Conservation (phyloP, 768 basidiomycete genomes). For the Tricholoma flavovirens region DNA sequence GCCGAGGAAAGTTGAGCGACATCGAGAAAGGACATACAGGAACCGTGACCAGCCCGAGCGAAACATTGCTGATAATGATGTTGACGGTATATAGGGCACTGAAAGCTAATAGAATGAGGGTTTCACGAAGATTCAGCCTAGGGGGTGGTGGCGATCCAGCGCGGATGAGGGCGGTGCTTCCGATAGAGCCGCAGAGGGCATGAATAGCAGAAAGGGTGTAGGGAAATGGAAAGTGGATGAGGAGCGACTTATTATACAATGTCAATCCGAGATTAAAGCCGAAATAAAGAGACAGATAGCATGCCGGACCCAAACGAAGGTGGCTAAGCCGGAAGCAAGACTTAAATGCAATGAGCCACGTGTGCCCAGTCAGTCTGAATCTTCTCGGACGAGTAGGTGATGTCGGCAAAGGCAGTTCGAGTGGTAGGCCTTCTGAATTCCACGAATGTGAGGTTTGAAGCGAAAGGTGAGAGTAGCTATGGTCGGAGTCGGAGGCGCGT, state of each 20-base stretch:
- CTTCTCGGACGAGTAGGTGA: slow-evolving; percentile 9
- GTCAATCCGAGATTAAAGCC: slow-evolving; percentile 87
- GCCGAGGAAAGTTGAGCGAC: neutral
- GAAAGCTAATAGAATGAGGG: slow-evolving; percentile 67
- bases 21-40: slow-evolving; percentile 51
- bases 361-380: slow-evolving; percentile 4
- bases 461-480: slow-evolving; percentile 1
- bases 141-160: slow-evolving; percentile 13
- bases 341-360: slow-evolving; percentile 3
- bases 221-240: slow-evolving; percentile 91
- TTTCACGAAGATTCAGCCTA: slow-evolving; percentile 45
- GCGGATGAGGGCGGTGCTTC: slow-evolving; percentile 63
- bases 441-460: neutral
- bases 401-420: slow-evolving; percentile 15
- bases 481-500: neutral
- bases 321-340: slow-evolving; percentile 7
- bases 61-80: slow-evolving; percentile 91
- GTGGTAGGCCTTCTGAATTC: neutral
- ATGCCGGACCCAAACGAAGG: slow-evolving; percentile 9
- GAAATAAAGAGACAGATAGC: slow-evolving; percentile 69
- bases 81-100: slow-evolving; percentile 91
- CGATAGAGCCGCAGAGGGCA: slow-evolving; percentile 78
- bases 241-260: slow-evolving; percentile 90
- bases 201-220: slow-evolving; percentile 94
- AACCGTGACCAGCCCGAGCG: slow-evolving; percentile 81